A percentile compares a stretch with the other conserved stretches of the same genome.
These are phyloP conservation scores for Colletotrichum sp. DNA, from an alignment of 2,329 filamentous ascomycete species.

Conservation along the genomic window DNA sequence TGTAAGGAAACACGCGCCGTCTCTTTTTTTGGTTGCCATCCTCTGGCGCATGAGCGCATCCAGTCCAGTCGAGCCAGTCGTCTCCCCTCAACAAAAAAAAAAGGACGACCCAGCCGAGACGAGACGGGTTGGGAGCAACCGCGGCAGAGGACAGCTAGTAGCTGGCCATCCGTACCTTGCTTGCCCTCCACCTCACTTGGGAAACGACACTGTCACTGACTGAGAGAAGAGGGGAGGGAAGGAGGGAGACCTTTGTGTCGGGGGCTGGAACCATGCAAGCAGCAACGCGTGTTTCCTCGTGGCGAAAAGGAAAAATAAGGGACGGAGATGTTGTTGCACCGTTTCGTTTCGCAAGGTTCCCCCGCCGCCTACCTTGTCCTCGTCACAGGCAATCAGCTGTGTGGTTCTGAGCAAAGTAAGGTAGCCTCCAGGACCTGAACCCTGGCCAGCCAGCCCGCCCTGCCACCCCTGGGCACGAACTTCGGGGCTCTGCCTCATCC, in stretches of 20 bases:
- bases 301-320: neutral
- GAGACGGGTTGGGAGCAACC: neutral
- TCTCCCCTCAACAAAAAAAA: constrained; percentile 2
- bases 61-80: neutral
- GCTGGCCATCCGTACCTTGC: neutral
- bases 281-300: constrained; percentile 6
- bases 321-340: constrained; percentile 14
- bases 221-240: neutral
- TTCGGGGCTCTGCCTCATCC: constrained; percentile 1
- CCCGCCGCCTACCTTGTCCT: neutral
- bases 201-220: neutral
- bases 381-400: neutral
- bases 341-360: constrained; percentile 5
- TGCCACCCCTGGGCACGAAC: neutral
- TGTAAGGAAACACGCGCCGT: neutral
- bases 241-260: neutral
- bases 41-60: neutral
- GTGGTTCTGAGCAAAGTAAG: neutral
- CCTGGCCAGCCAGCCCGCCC: neutral
- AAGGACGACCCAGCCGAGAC: neutral
- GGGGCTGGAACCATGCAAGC: neutral
- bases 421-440: neutral
- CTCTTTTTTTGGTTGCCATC: neutral
- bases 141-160: neutral
- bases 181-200: neutral